phyloP scores from a whole-genome alignment of 768 basidiomycete species.

The Collybia sp. region DNA sequence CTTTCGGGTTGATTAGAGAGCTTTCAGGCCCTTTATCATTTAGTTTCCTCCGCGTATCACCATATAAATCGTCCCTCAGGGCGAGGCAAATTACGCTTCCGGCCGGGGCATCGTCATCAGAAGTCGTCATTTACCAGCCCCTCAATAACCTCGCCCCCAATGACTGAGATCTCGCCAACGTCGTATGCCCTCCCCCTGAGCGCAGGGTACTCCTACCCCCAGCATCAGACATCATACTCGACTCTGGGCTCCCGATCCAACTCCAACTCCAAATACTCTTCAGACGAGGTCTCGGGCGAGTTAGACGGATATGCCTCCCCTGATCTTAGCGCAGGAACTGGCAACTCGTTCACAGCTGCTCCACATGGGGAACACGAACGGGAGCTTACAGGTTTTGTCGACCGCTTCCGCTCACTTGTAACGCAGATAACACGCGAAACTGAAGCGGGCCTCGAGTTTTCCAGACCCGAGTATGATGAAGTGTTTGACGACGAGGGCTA shows the following conservation, averaged over 20 bases:
- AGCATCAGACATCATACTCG: slow-evolving; percentile 14
- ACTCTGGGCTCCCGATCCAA: slow-evolving; percentile 10
- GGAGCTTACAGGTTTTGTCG: slow-evolving; percentile 38
- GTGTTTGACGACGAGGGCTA: slow-evolving; percentile 3
- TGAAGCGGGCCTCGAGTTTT: slow-evolving; percentile 39
- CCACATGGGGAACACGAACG: slow-evolving; percentile 19
- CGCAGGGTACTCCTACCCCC: slow-evolving; percentile 3
- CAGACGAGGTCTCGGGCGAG: slow-evolving; percentile 9
- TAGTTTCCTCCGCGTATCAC: slow-evolving; percentile 19
- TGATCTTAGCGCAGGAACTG: slow-evolving; percentile 1
- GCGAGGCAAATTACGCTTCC: slow-evolving; percentile 12
- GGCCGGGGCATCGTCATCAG: slow-evolving; percentile 7
- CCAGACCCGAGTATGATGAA: slow-evolving; percentile 22
- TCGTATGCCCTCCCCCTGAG: neutral
- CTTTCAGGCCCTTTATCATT: slow-evolving; percentile 22
- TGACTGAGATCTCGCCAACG: slow-evolving; percentile 8
- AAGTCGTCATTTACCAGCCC: slow-evolving; percentile 12
- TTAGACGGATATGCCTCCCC: neutral
- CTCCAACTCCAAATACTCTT: slow-evolving; percentile 10
- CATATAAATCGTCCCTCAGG: slow-evolving; percentile 14
- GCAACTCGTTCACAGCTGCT: neutral
- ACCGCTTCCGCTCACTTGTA: slow-evolving; percentile 47
- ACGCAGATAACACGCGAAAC: slow-evolving; percentile 48
- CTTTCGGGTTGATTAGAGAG: slow-evolving; percentile 1
- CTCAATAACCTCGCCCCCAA: slow-evolving; percentile 11